phyloP scores from a whole-genome alignment of 352 stramenopile genomes.

The Pythium monospermum region DNA sequence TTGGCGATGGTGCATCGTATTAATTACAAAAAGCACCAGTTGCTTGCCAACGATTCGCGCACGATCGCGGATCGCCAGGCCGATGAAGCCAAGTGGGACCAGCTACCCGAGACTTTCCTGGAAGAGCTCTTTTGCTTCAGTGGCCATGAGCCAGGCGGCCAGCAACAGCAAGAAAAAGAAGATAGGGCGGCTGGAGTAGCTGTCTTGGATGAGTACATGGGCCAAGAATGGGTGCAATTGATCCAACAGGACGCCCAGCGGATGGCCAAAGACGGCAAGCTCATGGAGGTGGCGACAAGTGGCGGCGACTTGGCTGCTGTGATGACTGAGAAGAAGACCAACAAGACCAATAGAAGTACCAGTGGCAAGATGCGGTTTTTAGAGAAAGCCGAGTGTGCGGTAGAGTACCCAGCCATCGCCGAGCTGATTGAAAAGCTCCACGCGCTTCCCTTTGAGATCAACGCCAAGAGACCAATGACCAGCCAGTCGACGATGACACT shows the following conservation, averaged over 20 bases:
- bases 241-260: slow-evolving; percentile 60
- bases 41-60: slow-evolving; percentile 60
- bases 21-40: slow-evolving; percentile 74
- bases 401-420: slow-evolving; percentile 57
- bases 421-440: slow-evolving; percentile 77
- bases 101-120: slow-evolving; percentile 47
- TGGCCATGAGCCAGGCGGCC: too few species aligned
- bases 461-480: slow-evolving; percentile 54
- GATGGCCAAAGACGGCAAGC: slow-evolving; percentile 47
- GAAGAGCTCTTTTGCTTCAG: slow-evolving; percentile 29
- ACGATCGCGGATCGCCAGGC: slow-evolving; percentile 51
- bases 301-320: too few species aligned
- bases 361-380: slow-evolving; percentile 64
- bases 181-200: slow-evolving; percentile 26
- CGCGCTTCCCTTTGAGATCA: slow-evolving; percentile 79
- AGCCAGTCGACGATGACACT: slow-evolving; percentile 32
- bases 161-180: too few species aligned
- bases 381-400: slow-evolving; percentile 43
- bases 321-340: neutral
- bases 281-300: slow-evolving; percentile 23
- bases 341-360: too few species aligned
- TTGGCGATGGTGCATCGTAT: slow-evolving; percentile 80
- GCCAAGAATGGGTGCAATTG: slow-evolving; percentile 67
- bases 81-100: slow-evolving; percentile 60
- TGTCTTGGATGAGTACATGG: slow-evolving; percentile 72